Percentiles rank a stretch among this genome's conserved stretches.
Evolutionary conservation across 75 land plant genomes (phyloP).

Genomic region (Gnetum montanum): DNA sequence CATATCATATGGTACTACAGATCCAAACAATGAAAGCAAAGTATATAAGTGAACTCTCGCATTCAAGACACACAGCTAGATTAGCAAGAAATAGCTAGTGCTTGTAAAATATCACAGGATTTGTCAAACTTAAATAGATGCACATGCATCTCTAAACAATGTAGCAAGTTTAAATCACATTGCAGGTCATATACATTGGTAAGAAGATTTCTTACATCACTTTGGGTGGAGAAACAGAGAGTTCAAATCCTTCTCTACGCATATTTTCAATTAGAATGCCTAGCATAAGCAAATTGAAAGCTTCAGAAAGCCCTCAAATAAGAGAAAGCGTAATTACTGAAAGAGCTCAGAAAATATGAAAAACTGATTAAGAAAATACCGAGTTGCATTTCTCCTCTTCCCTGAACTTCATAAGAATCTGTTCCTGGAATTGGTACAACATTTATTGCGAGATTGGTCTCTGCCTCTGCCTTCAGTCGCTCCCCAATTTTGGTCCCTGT

Average conservation of each 20-base stretch:
- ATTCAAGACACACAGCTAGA: no score
- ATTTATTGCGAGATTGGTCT: constrained; percentile 90
- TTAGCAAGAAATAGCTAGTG: no score
- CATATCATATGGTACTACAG: no score
- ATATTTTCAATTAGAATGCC: constrained; percentile 97
- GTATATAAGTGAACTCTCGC: no score
- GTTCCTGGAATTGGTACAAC: constrained; percentile 65
- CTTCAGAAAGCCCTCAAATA: background rate
- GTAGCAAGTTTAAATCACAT: no score
- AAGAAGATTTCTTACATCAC: constrained; percentile 98
- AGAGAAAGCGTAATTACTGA: constrained; percentile 69
- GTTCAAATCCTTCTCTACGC: constrained; percentile 99
- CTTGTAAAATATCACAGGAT: no score
- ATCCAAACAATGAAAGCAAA: no score
- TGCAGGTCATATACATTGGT: no score
- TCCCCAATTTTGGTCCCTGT: constrained; percentile 97
- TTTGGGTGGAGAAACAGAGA: constrained; percentile 97
- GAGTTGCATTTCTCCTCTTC: constrained; percentile 96
- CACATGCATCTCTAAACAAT: no score
- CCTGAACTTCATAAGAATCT: constrained; percentile 97
- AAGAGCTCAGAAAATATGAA: no score
- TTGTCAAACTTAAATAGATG: no score
- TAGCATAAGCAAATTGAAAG: constrained; percentile 16
- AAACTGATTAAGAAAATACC: constrained; percentile 30
- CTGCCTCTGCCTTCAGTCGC: constrained; percentile 78